These are phyloP conservation scores for Populus tomentosa DNA, from an alignment of 441 rosid genomes.

Conservation along the genomic window DNA sequence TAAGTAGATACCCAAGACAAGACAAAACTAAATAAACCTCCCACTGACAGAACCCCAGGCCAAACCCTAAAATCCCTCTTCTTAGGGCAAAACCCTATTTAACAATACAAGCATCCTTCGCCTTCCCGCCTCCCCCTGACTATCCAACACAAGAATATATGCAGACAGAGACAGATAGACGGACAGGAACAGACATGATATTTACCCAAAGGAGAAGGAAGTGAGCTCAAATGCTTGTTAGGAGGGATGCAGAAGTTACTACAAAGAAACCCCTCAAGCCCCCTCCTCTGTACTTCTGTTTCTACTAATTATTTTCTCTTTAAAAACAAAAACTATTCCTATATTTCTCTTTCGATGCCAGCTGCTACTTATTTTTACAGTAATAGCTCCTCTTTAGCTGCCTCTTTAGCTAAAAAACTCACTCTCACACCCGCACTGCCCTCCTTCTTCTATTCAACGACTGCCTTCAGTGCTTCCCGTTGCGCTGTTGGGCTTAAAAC, in stretches of 20 bases:
- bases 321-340: not conserved
- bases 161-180: not conserved
- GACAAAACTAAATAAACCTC: not conserved
- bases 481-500: constrained; percentile 19
- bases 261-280: constrained; percentile 35
- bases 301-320: not conserved
- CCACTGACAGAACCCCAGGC: not conserved
- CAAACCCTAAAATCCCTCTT: not conserved
- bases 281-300: constrained; percentile 39
- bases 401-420: constrained; percentile 16
- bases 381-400: not conserved
- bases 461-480: constrained; percentile 13
- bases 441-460: constrained; percentile 3
- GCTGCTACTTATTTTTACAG: not conserved
- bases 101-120: not conserved
- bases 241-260: constrained; percentile 70
- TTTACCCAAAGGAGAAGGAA: not conserved
- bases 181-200: not conserved
- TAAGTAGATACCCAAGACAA: not conserved
- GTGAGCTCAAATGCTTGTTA: constrained; percentile 43
- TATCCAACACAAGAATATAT: not conserved
- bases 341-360: constrained; percentile 20
- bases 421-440: not conserved
- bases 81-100: not conserved
- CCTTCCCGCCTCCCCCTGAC: constrained; percentile 7